These are phyloP conservation scores for Avena insularis DNA, from an alignment of 176 grass and related monocot genomes.

Conservation along the genomic window DNA sequence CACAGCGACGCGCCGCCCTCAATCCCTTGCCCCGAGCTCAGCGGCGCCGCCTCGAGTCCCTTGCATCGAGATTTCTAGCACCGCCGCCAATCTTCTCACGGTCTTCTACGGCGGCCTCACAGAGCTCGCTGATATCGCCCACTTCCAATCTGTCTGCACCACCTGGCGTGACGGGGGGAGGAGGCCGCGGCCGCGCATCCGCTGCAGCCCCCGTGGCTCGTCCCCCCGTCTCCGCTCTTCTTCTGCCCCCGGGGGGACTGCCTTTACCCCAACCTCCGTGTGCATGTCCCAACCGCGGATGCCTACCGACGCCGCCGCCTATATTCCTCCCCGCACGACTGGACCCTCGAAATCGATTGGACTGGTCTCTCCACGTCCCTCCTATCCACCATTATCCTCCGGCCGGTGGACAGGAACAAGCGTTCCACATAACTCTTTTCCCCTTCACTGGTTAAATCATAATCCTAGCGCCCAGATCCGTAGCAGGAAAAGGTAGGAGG, in stretches of 20 bases:
- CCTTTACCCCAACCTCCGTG: constrained; percentile 51
- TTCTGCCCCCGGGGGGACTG: constrained; percentile 53
- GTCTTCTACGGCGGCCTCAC: constrained; percentile 45
- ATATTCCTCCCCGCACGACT: constrained; percentile 47
- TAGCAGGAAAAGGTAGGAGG: too few species aligned
- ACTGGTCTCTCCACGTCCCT: constrained; percentile 39
- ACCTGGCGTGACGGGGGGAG: constrained; percentile 45
- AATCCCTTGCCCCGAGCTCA: too few species aligned
- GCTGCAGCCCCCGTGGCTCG: constrained; percentile 41
- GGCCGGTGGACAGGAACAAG: too few species aligned
- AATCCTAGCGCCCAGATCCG: too few species aligned
- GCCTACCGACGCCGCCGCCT: constrained; percentile 32
- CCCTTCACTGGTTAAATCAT: too few species aligned
- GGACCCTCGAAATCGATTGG: constrained; percentile 47
- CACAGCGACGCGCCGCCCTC: too few species aligned
- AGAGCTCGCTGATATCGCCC: constrained; percentile 55
- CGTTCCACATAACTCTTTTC: too few species aligned
- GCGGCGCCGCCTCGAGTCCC: too few species aligned
- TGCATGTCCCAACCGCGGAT: background rate
- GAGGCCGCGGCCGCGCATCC: constrained; percentile 37
- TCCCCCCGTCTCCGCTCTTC: constrained; percentile 53
- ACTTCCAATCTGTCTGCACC: constrained; percentile 63
- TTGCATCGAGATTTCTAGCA: too few species aligned
- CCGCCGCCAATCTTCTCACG: constrained; percentile 41
- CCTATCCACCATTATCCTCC: constrained; percentile 23